Evolutionary conservation across 495 filamentous ascomycete species (phyloP).

Genomic region (Penicillium ochrochloron): DNA sequence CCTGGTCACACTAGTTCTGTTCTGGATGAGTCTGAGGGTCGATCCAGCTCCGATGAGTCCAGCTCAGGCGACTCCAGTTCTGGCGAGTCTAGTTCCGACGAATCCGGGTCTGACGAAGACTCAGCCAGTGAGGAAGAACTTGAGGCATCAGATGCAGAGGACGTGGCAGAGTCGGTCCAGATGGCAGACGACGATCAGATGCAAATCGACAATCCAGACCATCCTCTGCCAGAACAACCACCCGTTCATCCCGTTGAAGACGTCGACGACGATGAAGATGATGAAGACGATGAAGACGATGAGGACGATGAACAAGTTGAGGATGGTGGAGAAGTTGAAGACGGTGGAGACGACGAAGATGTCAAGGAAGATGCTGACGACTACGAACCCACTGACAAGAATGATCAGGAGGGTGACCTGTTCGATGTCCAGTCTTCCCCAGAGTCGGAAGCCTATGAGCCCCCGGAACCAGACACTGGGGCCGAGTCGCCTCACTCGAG

Average conservation of each 20-base stretch:
- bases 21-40: constrained; percentile 48
- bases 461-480: constrained; percentile 54
- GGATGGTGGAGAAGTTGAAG: no score
- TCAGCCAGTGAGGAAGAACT: constrained; percentile 20
- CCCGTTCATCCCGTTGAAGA: background rate
- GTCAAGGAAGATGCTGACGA: background rate
- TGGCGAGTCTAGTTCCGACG: background rate
- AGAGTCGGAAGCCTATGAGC: constrained; percentile 61
- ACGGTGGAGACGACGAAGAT: constrained; percentile 1
- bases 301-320: background rate
- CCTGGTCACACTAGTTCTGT: constrained; percentile 44
- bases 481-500: constrained; percentile 36
- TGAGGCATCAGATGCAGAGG: background rate
- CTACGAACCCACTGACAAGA: constrained; percentile 10
- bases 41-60: constrained; percentile 1
- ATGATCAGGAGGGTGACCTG: constrained; percentile 12
- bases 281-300: constrained; percentile 1
- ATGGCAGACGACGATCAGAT: background rate
- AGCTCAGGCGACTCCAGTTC: background rate
- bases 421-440: constrained; percentile 37
- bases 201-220: background rate
- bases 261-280: background rate
- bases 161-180: background rate
- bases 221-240: background rate
- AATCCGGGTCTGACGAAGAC: background rate